These are phyloP conservation scores for Pseudomassariella vexata DNA, from an alignment of 2,329 filamentous ascomycete genomes.

Conservation along the genomic window DNA sequence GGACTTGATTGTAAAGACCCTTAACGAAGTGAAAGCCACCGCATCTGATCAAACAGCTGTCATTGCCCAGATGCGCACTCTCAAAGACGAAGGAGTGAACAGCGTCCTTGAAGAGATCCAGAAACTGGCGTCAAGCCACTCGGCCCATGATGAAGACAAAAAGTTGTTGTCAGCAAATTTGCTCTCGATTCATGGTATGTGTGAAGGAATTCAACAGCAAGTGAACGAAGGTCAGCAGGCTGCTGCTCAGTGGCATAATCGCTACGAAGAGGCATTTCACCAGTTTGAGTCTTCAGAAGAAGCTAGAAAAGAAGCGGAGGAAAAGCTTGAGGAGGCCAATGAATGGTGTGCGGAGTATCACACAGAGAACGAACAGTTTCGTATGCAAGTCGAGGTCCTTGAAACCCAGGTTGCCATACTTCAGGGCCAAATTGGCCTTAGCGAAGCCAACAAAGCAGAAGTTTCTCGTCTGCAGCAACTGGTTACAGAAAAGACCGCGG, in stretches of 20 bases:
- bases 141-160: neutral
- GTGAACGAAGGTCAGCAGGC: neutral
- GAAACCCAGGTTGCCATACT: neutral
- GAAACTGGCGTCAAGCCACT: neutral
- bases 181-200: neutral
- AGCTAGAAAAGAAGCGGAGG: neutral
- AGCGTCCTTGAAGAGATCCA: neutral
- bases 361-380: neutral
- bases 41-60: neutral
- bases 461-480: neutral
- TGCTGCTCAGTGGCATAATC: neutral
- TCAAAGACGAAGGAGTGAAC: too few species aligned
- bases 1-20: constrained; percentile 1
- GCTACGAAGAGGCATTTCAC: neutral
- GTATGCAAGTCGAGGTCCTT: neutral
- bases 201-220: neutral
- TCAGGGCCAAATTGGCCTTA: neutral
- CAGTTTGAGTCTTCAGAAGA: neutral
- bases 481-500: neutral
- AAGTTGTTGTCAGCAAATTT: neutral
- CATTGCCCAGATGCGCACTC: too few species aligned
- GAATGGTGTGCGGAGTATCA: neutral
- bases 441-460: too few species aligned
- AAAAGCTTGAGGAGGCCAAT: neutral
- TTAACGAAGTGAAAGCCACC: constrained; percentile 1